A percentile compares a stretch with the other conserved stretches of the same genome.
Evolutionary conservation across 1,284 basidiomycete genomes (phyloP).

Genomic region (Apiotrichum gamsii): DNA sequence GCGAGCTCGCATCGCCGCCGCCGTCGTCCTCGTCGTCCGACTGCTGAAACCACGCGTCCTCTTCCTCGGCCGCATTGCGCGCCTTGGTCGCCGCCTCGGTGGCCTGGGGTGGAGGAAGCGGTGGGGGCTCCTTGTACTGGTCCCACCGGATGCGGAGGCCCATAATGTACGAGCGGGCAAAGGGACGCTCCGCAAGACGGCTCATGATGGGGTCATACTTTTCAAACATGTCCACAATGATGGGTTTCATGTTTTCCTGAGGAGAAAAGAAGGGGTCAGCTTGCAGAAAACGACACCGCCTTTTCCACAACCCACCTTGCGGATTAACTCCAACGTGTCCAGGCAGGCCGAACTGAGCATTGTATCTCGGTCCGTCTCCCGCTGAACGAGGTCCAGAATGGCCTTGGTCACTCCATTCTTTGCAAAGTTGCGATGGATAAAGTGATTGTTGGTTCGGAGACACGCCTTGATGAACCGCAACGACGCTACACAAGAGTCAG

Average conservation of each 20-base stretch:
- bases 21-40: slow-evolving; percentile 53
- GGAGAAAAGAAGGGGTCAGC: slow-evolving; percentile 3
- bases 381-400: slow-evolving; percentile 71
- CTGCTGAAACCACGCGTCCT: slow-evolving; percentile 79
- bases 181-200: slow-evolving; percentile 54
- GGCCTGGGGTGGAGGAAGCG: slow-evolving; percentile 47
- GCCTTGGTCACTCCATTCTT: slow-evolving; percentile 79
- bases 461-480: slow-evolving; percentile 86
- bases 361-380: slow-evolving; percentile 81
- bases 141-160: slow-evolving; percentile 75
- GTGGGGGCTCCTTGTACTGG: slow-evolving; percentile 80
- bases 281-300: no score
- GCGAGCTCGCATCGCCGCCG: background rate
- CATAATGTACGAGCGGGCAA: slow-evolving; percentile 31
- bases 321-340: slow-evolving; percentile 88
- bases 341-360: slow-evolving; percentile 89
- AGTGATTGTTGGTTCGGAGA: slow-evolving; percentile 77
- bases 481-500: slow-evolving; percentile 58
- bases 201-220: slow-evolving; percentile 63
- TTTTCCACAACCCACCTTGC: slow-evolving; percentile 60
- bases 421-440: slow-evolving; percentile 74
- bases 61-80: slow-evolving; percentile 57
- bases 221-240: slow-evolving; percentile 79
- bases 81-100: slow-evolving; percentile 54
- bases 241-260: slow-evolving; percentile 79